phyloP scores from a whole-genome alignment of 306 rosid species.

The Prunus mume region DNA sequence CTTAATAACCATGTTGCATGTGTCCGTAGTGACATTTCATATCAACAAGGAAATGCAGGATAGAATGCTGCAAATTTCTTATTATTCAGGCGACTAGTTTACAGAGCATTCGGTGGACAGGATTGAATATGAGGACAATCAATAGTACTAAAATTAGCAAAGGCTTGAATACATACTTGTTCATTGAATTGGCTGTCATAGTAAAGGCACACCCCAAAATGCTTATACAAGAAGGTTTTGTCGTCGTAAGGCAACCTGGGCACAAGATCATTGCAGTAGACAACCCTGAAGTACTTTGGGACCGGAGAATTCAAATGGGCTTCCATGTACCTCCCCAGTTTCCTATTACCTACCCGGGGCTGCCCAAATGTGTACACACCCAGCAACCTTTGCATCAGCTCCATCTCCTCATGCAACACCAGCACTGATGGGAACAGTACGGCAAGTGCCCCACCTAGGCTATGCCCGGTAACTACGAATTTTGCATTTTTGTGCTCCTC shows the following conservation, averaged over 20 bases:
- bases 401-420: conserved; percentile 53
- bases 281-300: conserved; percentile 68
- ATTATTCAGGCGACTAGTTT: not conserved
- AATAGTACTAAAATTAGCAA: not conserved
- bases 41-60: not conserved
- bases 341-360: conserved; percentile 62
- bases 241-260: conserved; percentile 78
- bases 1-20: not conserved
- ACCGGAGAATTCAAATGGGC: conserved; percentile 39
- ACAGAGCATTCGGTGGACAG: not conserved
- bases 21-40: not conserved
- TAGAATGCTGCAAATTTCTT: not conserved
- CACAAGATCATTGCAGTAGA: conserved; percentile 76
- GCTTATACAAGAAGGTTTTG: conserved; percentile 60
- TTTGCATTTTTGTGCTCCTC: conserved; percentile 67
- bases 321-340: conserved; percentile 66
- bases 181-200: conserved; percentile 54
- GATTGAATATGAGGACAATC: not conserved
- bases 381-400: conserved; percentile 56
- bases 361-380: conserved; percentile 79
- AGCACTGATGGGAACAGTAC: conserved; percentile 62
- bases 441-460: conserved; percentile 81
- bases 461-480: conserved; percentile 73
- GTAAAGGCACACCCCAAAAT: conserved; percentile 76
- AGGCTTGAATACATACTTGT: conserved; percentile 38